These are phyloP conservation scores for Colletotrichum sp. DNA, from an alignment of 2,329 filamentous ascomycete species.

Conservation along the genomic window DNA sequence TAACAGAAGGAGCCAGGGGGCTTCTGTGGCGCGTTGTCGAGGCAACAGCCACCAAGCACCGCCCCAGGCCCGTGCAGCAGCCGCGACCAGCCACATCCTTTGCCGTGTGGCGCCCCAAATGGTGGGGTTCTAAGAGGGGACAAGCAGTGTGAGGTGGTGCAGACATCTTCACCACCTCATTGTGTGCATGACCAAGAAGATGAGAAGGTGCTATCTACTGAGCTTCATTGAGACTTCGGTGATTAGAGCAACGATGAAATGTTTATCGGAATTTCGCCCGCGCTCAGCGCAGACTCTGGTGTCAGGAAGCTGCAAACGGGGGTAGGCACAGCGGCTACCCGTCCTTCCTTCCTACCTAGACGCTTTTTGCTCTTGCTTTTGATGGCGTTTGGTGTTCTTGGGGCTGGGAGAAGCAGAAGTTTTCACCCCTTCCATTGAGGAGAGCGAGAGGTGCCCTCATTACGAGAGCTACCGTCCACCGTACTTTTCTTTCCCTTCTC, in stretches of 20 bases:
- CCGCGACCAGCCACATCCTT: not conserved
- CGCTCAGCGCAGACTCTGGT: not conserved
- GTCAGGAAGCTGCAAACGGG: not conserved
- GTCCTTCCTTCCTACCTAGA: not conserved
- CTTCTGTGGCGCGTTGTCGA: slow-evolving; percentile 18
- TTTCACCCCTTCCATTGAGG: not conserved
- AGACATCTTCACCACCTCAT: not conserved
- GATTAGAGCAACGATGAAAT: accelerated
- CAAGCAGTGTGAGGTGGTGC: too few species aligned
- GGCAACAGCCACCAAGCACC: not conserved
- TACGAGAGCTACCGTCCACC: not conserved
- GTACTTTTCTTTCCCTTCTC: not conserved
- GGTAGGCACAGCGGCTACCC: not conserved
- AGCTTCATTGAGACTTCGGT: not conserved
- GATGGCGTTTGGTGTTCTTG: not conserved
- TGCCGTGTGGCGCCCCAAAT: not conserved
- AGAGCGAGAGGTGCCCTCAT: not conserved
- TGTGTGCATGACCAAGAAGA: not conserved
- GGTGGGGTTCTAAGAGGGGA: not conserved
- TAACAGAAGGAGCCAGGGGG: not conserved
- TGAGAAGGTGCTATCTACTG: not conserved
- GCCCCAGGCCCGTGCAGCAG: not conserved
- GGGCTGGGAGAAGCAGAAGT: not conserved
- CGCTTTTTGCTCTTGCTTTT: not conserved
- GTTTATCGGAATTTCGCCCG: not conserved